Percentiles rank a stretch among this genome's conserved stretches.
phyloP scores from a whole-genome alignment of 2,329 filamentous ascomycete species.

The Botrytis pseudocinerea region DNA sequence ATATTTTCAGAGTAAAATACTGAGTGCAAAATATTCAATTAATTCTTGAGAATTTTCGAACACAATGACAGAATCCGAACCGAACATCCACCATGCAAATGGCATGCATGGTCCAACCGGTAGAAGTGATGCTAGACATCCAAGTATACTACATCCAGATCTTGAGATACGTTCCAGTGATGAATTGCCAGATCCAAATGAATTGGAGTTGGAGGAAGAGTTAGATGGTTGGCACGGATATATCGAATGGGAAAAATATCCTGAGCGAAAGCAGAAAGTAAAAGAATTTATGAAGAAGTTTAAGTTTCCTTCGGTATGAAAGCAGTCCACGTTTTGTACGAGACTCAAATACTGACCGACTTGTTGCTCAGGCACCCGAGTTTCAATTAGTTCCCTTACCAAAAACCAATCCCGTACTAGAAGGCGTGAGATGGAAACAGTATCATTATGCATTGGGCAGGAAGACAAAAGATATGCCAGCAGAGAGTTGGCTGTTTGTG shows the following conservation, averaged over 20 bases:
- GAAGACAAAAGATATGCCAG: conserved; percentile 50
- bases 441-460: conserved; percentile 57
- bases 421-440: conserved; percentile 57
- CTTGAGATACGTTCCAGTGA: conserved; percentile 20
- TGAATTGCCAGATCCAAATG: conserved; percentile 19
- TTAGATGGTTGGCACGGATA: conserved; percentile 44
- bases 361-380: conserved; percentile 46
- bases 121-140: conserved; percentile 6
- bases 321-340: background rate
- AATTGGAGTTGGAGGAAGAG: conserved; percentile 21
- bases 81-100: background rate
- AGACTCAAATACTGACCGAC: background rate
- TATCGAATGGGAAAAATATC: conserved; percentile 70
- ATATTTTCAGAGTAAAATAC: background rate
- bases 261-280: conserved; percentile 63
- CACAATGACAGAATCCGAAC: conserved; percentile 5
- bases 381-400: conserved; percentile 58
- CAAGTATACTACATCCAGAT: conserved; percentile 23
- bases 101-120: background rate
- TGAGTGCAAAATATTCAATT: background rate
- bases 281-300: conserved; percentile 55
- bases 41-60: background rate
- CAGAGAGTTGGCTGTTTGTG: conserved; percentile 59
- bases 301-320: conserved; percentile 46
- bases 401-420: conserved; percentile 57